Conservation (phyloP, 768 basidiomycete genomes). For the Calocybe indica region DNA sequence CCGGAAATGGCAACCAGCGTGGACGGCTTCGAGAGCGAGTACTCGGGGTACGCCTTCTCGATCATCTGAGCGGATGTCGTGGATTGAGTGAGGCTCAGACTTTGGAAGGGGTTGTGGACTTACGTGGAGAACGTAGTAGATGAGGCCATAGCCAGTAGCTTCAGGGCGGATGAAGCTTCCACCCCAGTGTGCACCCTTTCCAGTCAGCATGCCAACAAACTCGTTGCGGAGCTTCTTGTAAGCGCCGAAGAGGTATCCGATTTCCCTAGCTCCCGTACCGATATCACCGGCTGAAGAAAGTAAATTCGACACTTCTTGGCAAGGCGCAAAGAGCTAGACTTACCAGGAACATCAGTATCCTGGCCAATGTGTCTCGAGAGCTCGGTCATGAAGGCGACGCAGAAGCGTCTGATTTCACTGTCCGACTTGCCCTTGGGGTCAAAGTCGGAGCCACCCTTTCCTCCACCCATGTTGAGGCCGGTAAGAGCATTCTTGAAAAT, state of each 20-base stretch:
- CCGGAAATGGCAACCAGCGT: conserved; percentile 56
- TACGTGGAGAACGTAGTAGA: conserved; percentile 74
- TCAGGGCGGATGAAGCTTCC: conserved; percentile 72
- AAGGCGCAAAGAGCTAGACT: conserved; percentile 7
- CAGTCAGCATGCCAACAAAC: conserved; percentile 65
- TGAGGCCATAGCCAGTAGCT: conserved; percentile 67
- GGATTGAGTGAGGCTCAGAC: background rate
- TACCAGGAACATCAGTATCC: conserved; percentile 69
- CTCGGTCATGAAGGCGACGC: conserved; percentile 67
- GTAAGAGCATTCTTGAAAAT: conserved; percentile 79
- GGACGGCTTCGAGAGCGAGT: conserved; percentile 36
- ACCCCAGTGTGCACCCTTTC: conserved; percentile 65
- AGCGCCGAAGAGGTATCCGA: conserved; percentile 72
- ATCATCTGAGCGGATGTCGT: conserved; percentile 38
- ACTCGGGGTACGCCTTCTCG: conserved; percentile 50
- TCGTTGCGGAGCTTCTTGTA: conserved; percentile 74
- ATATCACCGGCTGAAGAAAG: conserved; percentile 51
- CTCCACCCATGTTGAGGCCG: conserved; percentile 72
- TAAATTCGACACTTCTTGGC: background rate
- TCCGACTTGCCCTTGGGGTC: conserved; percentile 80
- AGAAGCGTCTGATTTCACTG: conserved; percentile 68
- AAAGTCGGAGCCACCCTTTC: conserved; percentile 77
- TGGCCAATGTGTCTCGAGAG: conserved; percentile 66
- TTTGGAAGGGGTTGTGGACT: conserved; percentile 14
- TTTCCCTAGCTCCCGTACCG: conserved; percentile 70